These are phyloP conservation scores for Ceratocystis albifundus DNA, from an alignment of 2,329 filamentous ascomycete species.

Conservation along the genomic window DNA sequence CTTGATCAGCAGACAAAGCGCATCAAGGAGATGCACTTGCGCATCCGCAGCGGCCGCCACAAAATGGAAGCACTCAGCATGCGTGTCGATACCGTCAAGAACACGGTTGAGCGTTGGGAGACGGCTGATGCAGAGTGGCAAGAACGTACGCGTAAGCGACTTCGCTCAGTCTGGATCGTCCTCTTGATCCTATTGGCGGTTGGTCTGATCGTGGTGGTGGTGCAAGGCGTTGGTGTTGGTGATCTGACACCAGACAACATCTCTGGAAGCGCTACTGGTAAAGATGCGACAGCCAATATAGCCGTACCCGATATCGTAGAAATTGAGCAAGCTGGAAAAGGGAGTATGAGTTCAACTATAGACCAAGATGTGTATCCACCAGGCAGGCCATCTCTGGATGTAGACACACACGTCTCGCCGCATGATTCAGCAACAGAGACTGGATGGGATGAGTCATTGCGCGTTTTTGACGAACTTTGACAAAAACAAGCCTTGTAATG, in stretches of 20 bases:
- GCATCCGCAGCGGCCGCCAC: conserved; percentile 49
- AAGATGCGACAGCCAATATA: neutral
- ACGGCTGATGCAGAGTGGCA: conserved; percentile 55
- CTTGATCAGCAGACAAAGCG: conserved; percentile 55
- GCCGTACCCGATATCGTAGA: neutral
- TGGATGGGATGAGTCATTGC: conserved; percentile 32
- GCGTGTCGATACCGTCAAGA: conserved; percentile 52
- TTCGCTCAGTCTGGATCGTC: conserved; percentile 53
- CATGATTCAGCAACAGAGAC: conserved; percentile 12
- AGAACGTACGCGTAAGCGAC: conserved; percentile 51
- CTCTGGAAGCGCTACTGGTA: neutral
- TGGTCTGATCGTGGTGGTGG: conserved; percentile 35
- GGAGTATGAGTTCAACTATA: neutral
- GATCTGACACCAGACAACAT: neutral
- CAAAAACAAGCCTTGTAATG: neutral
- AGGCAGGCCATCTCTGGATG: neutral
- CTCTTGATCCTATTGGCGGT: conserved; percentile 40
- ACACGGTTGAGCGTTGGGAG: conserved; percentile 57
- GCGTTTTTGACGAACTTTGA: conserved; percentile 40
- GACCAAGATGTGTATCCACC: neutral
- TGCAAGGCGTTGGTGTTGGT: conserved; percentile 15
- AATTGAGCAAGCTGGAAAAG: neutral
- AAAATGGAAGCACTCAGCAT: conserved; percentile 49
- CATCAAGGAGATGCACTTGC: conserved; percentile 49
- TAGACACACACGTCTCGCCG: neutral